Base-by-base conservation (phyloP, 768 basidiomycete genomes). In the Myochromella boudieri region DNA sequence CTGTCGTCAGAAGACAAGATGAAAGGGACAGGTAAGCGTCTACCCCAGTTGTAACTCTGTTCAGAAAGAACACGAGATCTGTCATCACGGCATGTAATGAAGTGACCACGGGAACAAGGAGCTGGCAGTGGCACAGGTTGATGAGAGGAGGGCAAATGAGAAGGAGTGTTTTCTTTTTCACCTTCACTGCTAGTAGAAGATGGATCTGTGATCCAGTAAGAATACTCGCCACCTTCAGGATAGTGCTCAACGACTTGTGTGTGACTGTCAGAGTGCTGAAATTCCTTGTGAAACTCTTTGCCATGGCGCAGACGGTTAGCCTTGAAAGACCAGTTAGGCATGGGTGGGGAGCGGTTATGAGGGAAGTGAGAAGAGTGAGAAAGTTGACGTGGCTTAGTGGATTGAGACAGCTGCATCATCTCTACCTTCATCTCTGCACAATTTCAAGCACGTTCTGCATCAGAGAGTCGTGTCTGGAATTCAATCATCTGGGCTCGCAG, bases 401-500 rank as follows among this genome's bases (percentile, higher is more conserved):
- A n/a, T n/a, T 20, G 20, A 5, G 55, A 25, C 22, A 39, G 24
- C 11, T 38, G 31, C 14, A 42, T 12, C n/a, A 52, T 31, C 49
- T 50, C 36, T 1, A 54, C 31, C 31, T 50, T n/a, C n/a, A n/a
- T n/a, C n/a, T n/a, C n/a, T n/a, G n/a, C n/a, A n/a, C n/a, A n/a
- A n/a, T n/a, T n/a, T 31, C 25, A 59, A 10, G 33, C 46, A 8
- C 42, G 46, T 26, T 56, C 52, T 2, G 48, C 34, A 10, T 53
- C 41, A 21, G 49, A 39, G 21, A 47, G 10, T 10, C 25, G 41
- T 24, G 28, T 11, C 28, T 55, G 45, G n/a, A 52, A 40, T 9
- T 42, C 33, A 15, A 42, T 40, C 34, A 59, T 32, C 34, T 56
- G 44, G 14, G 38, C 37, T 10, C 42, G 38, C 3, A 61, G 44